These are phyloP conservation scores for Ceratobasidium sp. DNA, from an alignment of 1,284 basidiomycete species.

Conservation along the genomic window DNA sequence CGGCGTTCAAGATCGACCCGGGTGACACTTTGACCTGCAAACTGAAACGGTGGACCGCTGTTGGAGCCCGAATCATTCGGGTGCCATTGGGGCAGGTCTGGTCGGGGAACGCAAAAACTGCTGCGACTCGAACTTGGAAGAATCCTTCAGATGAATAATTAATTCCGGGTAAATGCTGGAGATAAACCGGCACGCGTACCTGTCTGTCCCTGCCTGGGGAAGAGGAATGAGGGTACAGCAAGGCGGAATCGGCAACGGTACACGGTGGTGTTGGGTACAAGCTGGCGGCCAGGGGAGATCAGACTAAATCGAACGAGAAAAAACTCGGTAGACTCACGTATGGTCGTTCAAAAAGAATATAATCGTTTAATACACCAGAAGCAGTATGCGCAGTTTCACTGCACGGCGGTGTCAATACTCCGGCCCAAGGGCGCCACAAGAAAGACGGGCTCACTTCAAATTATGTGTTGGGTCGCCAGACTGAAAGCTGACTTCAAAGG, in stretches of 20 bases:
- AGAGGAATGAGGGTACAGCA: slow-evolving; percentile 21
- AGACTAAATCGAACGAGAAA: background rate
- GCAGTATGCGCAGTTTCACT: slow-evolving; percentile 39
- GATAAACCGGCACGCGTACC: slow-evolving; percentile 12
- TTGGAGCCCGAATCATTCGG: slow-evolving; percentile 29
- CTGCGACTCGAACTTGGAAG: slow-evolving; percentile 38
- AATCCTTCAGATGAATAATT: slow-evolving; percentile 19
- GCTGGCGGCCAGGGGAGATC: background rate
- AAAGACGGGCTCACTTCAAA: slow-evolving; percentile 26
- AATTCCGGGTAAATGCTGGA: slow-evolving; percentile 10
- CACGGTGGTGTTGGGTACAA: slow-evolving; percentile 33
- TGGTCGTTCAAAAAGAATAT: slow-evolving; percentile 40
- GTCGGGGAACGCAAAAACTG: slow-evolving; percentile 32
- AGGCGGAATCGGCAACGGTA: slow-evolving; percentile 42
- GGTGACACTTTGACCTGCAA: slow-evolving; percentile 43
- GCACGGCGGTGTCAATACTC: background rate
- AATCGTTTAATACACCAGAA: slow-evolving; percentile 23
- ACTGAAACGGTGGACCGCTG: slow-evolving; percentile 38
- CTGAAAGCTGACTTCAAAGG: slow-evolving; percentile 38
- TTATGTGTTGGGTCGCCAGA: slow-evolving; percentile 35
- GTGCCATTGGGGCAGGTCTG: slow-evolving; percentile 8
- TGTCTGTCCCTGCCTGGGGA: slow-evolving; percentile 31
- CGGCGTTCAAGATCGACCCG: slow-evolving; percentile 41
- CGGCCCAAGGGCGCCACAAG: background rate
- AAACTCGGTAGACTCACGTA: slow-evolving; percentile 14